Evolutionary conservation across 331 rosid species (phyloP), one percentile per base, ranked within the genome.

Genomic region (Spiraea crenata): DNA sequence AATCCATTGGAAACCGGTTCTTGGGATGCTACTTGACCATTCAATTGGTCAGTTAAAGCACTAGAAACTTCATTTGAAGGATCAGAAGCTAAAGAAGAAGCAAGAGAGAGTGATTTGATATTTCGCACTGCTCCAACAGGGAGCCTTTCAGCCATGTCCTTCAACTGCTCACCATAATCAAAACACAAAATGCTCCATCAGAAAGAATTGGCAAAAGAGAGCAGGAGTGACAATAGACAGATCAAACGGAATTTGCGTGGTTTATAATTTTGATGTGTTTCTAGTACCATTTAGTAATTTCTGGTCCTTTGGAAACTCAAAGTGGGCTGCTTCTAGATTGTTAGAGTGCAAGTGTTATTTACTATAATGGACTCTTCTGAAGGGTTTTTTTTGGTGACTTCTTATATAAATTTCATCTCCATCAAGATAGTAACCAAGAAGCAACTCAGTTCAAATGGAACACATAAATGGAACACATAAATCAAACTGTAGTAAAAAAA

Each of bases 81-180:
- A 72, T 80, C 85, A 52, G 92, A 85, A 76, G 93, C 86, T 56
- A 89, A 74, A 47, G 96, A 89, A 74, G 92, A 89, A 76, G 92
- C 61, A 74, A 83, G 82, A 83, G 90, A 72, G 34, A 90, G 90
- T 57, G 97, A 87, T 83, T 91, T 91, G 65, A 82, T 80, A 73
- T 70, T 95, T 73, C 91, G 88, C 31, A 85, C 83, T 42, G 92
- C 88, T 83, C 96, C 99, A 59, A 91, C 89, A 63, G 99, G 99
- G 66, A 91, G 88, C 84, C 93, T 81, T 85, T 91, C 99, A 76
- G 99, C 99, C 99, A 95, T 83, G 75, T 91, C 97, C 85, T 95
- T 95, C 85, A 95, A 86, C 99, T 95, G 79, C 76, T 73, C 71
- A 64, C 67, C 55, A 35, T 11, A 76, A 51, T 44, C 61, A 46